Percentiles rank a stretch among this genome's conserved stretches.
These are phyloP conservation scores for Astrocystis sublimbata DNA, from an alignment of 495 filamentous ascomycete species.

Conservation along the genomic window DNA sequence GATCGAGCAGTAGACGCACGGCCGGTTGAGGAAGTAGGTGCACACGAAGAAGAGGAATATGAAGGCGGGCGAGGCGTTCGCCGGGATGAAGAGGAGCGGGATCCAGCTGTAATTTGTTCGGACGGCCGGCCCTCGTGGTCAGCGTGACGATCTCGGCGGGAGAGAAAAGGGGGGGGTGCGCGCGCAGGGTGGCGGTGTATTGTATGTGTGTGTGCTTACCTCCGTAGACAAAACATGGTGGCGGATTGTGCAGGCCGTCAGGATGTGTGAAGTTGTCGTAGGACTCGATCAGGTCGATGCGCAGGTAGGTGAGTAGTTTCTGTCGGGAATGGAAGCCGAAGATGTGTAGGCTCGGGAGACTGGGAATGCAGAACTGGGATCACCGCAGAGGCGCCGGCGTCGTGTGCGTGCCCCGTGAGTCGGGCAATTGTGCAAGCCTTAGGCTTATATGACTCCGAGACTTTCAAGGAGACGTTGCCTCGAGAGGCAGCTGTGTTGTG, in stretches of 20 bases:
- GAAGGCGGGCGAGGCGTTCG: slow-evolving; percentile 79
- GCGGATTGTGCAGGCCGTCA: neutral
- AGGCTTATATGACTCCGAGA: neutral
- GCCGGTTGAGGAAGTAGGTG: slow-evolving; percentile 86
- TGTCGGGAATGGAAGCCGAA: neutral
- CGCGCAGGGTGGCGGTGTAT: neutral
- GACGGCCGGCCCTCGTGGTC: slow-evolving; percentile 11
- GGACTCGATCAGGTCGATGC: slow-evolving; percentile 1
- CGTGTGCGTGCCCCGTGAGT: neutral
- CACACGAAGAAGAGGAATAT: slow-evolving; percentile 87
- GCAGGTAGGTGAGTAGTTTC: neutral
- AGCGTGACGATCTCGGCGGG: neutral
- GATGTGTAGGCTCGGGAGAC: neutral
- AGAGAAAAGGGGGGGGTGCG: neutral
- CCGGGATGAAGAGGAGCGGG: slow-evolving; percentile 72
- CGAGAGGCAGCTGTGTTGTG: neutral
- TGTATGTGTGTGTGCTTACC: too few relatives aligned
- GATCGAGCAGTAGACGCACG: slow-evolving; percentile 88
- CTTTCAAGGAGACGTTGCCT: neutral
- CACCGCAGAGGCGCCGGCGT: neutral
- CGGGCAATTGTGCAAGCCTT: neutral
- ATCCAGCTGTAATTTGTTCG: slow-evolving; percentile 59
- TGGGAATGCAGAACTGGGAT: neutral
- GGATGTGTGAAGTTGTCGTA: neutral
- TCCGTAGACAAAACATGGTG: slow-evolving; percentile 81